Base-by-base conservation (phyloP, 1,284 basidiomycete species). In the Flammula alnicola region DNA sequence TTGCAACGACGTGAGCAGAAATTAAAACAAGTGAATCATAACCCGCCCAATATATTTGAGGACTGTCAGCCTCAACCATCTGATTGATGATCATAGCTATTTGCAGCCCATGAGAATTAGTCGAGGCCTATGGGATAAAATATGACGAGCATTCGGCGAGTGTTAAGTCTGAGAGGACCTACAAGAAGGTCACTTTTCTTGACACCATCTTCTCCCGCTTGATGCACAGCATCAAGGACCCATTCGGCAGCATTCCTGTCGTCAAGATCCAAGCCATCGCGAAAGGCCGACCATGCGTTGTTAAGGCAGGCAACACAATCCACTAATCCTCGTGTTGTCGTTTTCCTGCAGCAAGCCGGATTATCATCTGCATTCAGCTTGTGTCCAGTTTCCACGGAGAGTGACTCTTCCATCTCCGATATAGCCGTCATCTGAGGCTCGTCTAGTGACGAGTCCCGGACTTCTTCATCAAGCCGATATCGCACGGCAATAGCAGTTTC, bases 11-110 rank as follows among this genome's bases (percentile, higher is more conserved):
- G 3, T 70, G 66, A 0, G 77, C 72, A 4, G 77, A 75, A 9
- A 91, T 80, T 29, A 90, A 65, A n/a, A 71, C 65, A 19, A 58
- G 72, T 63, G 53, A 84, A 70, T 75, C 71, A 61, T 88, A 88
- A 10, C 90, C 91, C 7, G 76, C 72, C 84, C 86, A 88, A 61
- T 85, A 79, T 12, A 88, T 62, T 49, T 84, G 72, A 3, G 86
- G 84, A 25, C 80, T 64, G 1, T 75, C 55, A 14, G 72, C 67
- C 37, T 76, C 72, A 5, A 73, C 68, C 64, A 88, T 72, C 44
- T 63, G 70, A 33, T 68, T 69, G 19, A 79, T 60, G 29, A 74
- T 63, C 11, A 56, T 56, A 29, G 70, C 60, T 20, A 73, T 49
- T n/a, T 60, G 52, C 35, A 61, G 52, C 32, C 35, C 54, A 39